Percentiles rank a stretch among this genome's conserved stretches.
Evolutionary conservation across 192 early-diverging fungal species (phyloP).

Genomic region (Coemansia sp.): DNA sequence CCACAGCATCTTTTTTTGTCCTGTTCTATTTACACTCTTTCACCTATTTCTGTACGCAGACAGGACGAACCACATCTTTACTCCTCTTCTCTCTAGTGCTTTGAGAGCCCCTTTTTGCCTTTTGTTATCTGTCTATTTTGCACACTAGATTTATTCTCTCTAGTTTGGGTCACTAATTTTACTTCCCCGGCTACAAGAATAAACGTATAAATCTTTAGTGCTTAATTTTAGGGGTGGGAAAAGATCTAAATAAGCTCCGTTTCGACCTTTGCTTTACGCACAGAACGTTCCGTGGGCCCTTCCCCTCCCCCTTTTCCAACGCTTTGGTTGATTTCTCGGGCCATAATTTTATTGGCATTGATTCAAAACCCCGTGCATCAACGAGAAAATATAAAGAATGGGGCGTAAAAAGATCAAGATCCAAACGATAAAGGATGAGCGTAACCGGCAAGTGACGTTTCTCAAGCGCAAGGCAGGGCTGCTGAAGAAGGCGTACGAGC

Average conservation of each 20-base stretch:
- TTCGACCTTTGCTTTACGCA: not conserved
- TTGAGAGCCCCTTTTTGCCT: constrained; percentile 5
- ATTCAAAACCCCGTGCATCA: not conserved
- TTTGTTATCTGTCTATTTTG: constrained; percentile 9
- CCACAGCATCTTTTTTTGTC: constrained; percentile 13
- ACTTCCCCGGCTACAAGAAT: too few relatives aligned
- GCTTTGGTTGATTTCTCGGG: not conserved
- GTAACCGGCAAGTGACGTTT: constrained; percentile 94
- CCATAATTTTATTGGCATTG: not conserved
- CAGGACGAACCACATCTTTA: constrained; percentile 17
- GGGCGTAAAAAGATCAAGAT: constrained; percentile 96
- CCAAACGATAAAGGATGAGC: constrained; percentile 82
- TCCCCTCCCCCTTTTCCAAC: not conserved
- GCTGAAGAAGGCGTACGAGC: constrained; percentile 97
- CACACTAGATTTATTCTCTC: constrained; percentile 1
- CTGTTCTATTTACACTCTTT: constrained; percentile 7
- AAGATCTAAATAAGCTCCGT: too few relatives aligned
- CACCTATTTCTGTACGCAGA: constrained; percentile 6
- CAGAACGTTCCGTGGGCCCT: too few relatives aligned
- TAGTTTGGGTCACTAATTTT: not conserved
- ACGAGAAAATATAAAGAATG: constrained; percentile 57
- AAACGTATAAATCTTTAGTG: too few relatives aligned
- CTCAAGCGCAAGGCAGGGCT: constrained; percentile 91
- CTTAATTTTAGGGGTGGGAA: not conserved
- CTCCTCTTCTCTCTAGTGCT: constrained; percentile 7